phyloP scores from a whole-genome alignment of 495 filamentous ascomycete species.

The Amniculicola lignicola region DNA sequence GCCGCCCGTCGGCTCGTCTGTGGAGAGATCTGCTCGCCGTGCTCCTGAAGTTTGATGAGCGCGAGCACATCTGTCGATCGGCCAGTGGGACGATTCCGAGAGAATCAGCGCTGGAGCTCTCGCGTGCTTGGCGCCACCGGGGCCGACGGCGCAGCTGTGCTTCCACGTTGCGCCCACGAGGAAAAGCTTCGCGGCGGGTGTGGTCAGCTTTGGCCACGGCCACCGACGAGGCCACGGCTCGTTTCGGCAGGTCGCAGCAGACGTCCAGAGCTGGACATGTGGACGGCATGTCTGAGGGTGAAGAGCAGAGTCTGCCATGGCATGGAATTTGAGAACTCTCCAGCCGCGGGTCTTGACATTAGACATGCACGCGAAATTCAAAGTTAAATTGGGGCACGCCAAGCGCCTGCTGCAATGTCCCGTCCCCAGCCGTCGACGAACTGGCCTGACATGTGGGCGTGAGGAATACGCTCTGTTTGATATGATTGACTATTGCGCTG shows the following conservation, averaged over 20 bases:
- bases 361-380: constrained; percentile 2
- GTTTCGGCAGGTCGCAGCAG: no score
- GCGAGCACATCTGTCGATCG: background rate
- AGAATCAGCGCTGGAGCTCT: background rate
- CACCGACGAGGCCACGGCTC: background rate
- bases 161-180: constrained; percentile 13
- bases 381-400: constrained; percentile 7
- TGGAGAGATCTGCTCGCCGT: constrained; percentile 9
- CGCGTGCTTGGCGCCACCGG: constrained; percentile 15
- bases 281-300: no score
- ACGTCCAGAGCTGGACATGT: no score
- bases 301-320: no score
- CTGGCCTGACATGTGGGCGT: no score
- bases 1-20: background rate
- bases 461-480: no score
- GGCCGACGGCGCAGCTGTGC: constrained; percentile 8
- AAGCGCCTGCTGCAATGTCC: constrained; percentile 2
- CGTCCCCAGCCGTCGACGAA: background rate
- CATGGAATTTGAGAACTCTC: no score
- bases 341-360: constrained; percentile 16
- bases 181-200: constrained; percentile 14
- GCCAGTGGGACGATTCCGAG: background rate
- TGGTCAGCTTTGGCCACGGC: constrained; percentile 10
- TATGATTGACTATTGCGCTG: no score
- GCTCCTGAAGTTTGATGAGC: constrained; percentile 24